Base-by-base conservation (phyloP, 371 early-diverging fungal genomes). In the Apophysomyces ossiformis region DNA sequence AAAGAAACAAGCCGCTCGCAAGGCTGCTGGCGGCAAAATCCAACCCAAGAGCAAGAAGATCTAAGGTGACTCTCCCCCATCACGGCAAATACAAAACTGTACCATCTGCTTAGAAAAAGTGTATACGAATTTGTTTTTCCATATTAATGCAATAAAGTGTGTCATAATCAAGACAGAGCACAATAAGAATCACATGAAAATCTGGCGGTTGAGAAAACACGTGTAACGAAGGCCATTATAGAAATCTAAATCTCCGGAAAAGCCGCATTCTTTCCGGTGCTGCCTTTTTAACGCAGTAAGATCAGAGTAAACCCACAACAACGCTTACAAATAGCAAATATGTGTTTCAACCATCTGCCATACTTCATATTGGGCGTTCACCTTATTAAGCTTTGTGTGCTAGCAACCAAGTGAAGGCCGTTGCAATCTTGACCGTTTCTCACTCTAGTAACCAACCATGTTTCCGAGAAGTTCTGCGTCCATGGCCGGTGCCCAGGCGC, bases 1-100 rank as follows among this genome's bases (percentile, higher is more conserved):
- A 68, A 86, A 86, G 70, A 74, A 87, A 77, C 76, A 73, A 67
- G 77, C 70, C 64, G 76, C 75, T 60, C 67, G 69, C 45, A 73
- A 73, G 68, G 45, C 47, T 21, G 38, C 46, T 46, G 46, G 56
- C 56, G 50, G 69, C 45, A 66, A 73, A 36, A 59, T 47, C 37
- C 67, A 61, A 63, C 64, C 66, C 37, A 79, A 76, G 64, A 71
- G 77, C 63, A 81, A 81, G 75, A 81, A 81, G 69, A 72, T 81
- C 61, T 81, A 81, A 54, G 16, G 15, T 13, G 18, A 50, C 15
- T 63, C 35, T 45, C 41, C 38, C 15, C 21, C 44, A 12, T 60
- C 41, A 8, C 8, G 13, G 13, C 5, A 41, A 41, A 41, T 43
- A 37, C 38, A n/a, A 16, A 41, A n/a, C 21, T 50, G 54, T 50